These are phyloP conservation scores for Boletellus sp. DNA, from an alignment of 1,284 basidiomycete species.

Conservation along the genomic window DNA sequence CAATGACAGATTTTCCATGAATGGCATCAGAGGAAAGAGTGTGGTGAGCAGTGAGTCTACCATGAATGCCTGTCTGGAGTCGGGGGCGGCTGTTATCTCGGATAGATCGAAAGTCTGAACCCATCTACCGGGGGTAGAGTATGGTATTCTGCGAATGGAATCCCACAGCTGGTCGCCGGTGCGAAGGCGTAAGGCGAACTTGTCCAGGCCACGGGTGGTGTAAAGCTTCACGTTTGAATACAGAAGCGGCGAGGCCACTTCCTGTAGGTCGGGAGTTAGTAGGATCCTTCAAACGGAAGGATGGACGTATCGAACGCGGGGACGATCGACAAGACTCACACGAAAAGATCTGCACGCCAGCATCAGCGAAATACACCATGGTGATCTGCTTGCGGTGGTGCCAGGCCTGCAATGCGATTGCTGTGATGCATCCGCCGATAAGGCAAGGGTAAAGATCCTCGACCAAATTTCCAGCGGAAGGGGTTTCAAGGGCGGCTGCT, in stretches of 20 bases:
- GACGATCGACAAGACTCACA: slow-evolving; percentile 44
- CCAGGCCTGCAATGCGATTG: slow-evolving; percentile 14
- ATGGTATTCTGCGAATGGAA: slow-evolving; percentile 77
- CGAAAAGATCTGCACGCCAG: slow-evolving; percentile 69
- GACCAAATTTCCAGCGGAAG: slow-evolving; percentile 74
- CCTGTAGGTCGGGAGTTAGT: slow-evolving; percentile 43
- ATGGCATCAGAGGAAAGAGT: slow-evolving; percentile 70
- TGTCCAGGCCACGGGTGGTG: slow-evolving; percentile 47
- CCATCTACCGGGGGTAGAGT: slow-evolving; percentile 82
- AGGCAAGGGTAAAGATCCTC: slow-evolving; percentile 52
- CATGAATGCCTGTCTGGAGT: slow-evolving; percentile 44
- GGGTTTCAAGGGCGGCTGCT: slow-evolving; percentile 44
- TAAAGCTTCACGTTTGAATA: slow-evolving; percentile 57
- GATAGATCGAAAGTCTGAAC: slow-evolving; percentile 72
- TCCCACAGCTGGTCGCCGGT: slow-evolving; percentile 78
- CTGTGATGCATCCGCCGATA: slow-evolving; percentile 27
- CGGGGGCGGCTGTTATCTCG: slow-evolving; percentile 40
- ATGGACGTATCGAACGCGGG: not conserved
- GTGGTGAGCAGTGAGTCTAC: slow-evolving; percentile 59
- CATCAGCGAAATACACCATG: slow-evolving; percentile 42
- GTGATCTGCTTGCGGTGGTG: slow-evolving; percentile 16
- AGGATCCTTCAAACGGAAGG: not conserved
- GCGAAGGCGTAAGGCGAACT: slow-evolving; percentile 54
- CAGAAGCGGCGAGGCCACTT: slow-evolving; percentile 62
- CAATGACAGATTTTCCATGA: slow-evolving; percentile 58